phyloP scores from a whole-genome alignment of 495 filamentous ascomycete genomes.

The Hypoxylon intermedium region DNA sequence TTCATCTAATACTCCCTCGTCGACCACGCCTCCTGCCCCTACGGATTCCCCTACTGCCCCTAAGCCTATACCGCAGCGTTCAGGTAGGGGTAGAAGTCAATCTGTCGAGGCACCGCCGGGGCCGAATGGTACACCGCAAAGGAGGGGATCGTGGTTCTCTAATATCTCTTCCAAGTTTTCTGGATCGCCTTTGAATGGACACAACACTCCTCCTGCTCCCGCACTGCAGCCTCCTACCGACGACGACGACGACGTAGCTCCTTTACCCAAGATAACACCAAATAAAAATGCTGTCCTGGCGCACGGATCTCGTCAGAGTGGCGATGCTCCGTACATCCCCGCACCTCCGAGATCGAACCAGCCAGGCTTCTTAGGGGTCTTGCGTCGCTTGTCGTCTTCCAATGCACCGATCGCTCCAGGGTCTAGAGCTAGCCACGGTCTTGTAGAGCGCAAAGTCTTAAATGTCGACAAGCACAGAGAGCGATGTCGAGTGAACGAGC shows the following conservation, averaged over 20 bases:
- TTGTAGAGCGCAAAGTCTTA: conserved; percentile 80
- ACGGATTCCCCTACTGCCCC: conserved; percentile 23
- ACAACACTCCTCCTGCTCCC: conserved; percentile 52
- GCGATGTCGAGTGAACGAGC: conserved; percentile 76
- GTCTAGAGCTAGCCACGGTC: conserved; percentile 54
- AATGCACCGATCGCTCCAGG: conserved; percentile 54
- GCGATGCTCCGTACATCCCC: conserved; percentile 69
- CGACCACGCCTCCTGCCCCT: conserved; percentile 5
- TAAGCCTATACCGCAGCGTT: conserved; percentile 35
- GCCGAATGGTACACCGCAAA: conserved; percentile 45
- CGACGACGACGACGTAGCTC: conserved; percentile 62
- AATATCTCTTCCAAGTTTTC: conserved; percentile 93
- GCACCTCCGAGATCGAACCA: conserved; percentile 68
- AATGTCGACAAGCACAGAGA: conserved; percentile 84
- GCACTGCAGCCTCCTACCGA: conserved; percentile 42
- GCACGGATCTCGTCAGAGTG: conserved; percentile 55
- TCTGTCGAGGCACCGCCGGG: conserved; percentile 26
- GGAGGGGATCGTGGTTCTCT: conserved; percentile 88
- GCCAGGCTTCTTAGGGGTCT: conserved; percentile 79
- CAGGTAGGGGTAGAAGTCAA: conserved; percentile 31
- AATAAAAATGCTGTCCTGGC: conserved; percentile 61
- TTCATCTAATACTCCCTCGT: conserved; percentile 13
- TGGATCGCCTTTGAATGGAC: conserved; percentile 61
- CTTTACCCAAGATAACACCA: conserved; percentile 60
- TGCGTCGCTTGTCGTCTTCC: conserved; percentile 81